Evolutionary conservation across 768 basidiomycete genomes (phyloP).

Genomic region (Mycena sanguinolenta): DNA sequence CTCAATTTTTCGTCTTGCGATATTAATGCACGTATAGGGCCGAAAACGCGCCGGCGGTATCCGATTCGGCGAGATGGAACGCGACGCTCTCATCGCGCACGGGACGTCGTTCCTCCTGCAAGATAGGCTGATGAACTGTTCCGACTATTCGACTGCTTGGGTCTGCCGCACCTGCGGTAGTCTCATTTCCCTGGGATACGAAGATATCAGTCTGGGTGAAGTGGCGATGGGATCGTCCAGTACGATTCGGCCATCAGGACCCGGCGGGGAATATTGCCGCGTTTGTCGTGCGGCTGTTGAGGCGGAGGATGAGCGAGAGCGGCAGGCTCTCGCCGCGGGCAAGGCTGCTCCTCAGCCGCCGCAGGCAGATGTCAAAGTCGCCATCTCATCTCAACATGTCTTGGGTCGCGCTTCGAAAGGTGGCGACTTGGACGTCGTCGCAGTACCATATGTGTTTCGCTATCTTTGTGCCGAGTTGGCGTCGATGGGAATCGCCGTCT

Average conservation of each 20-base stretch:
- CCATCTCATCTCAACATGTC: slow-evolving; percentile 77
- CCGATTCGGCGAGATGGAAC: slow-evolving; percentile 99
- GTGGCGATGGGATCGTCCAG: slow-evolving; percentile 64
- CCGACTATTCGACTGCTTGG: slow-evolving; percentile 99
- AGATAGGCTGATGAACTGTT: slow-evolving; percentile 99
- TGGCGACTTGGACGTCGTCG: slow-evolving; percentile 93
- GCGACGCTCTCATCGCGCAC: slow-evolving; percentile 98
- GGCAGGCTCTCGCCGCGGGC: slow-evolving; percentile 71
- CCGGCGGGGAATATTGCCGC: slow-evolving; percentile 94
- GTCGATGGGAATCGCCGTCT: slow-evolving; percentile 97
- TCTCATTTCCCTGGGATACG: slow-evolving; percentile 95
- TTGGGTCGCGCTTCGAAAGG: slow-evolving; percentile 73
- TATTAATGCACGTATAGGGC: slow-evolving; percentile 64
- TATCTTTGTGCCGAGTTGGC: slow-evolving; percentile 96
- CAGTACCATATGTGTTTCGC: slow-evolving; percentile 94
- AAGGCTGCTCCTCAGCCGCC: slow-evolving; percentile 57
- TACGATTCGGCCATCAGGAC: slow-evolving; percentile 71
- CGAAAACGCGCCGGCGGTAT: slow-evolving; percentile 99
- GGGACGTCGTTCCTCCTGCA: slow-evolving; percentile 98
- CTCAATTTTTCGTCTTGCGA: neutral
- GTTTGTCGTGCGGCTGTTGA: slow-evolving; percentile 86
- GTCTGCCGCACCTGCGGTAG: slow-evolving; percentile 97
- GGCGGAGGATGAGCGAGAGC: slow-evolving; percentile 71
- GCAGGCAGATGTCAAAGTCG: slow-evolving; percentile 69
- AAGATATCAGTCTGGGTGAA: slow-evolving; percentile 84